Conservation (phyloP, 192 early-diverging fungal species). For the Spinellus fusiger region DNA sequence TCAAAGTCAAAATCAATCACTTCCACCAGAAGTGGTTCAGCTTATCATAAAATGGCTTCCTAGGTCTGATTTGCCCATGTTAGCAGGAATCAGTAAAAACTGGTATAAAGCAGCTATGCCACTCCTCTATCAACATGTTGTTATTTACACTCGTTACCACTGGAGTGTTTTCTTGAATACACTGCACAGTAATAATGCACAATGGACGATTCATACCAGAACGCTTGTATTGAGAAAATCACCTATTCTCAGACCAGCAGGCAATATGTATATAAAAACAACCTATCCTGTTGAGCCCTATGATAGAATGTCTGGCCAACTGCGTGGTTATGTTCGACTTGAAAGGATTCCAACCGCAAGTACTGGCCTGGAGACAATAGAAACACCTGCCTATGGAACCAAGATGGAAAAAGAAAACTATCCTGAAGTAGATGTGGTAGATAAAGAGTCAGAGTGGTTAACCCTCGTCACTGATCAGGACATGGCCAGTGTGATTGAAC, state of each 20-base stretch:
- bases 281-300: background rate
- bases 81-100: background rate
- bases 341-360: background rate
- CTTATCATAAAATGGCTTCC: slow-evolving; percentile 5
- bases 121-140: slow-evolving; percentile 7
- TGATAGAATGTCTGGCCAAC: background rate
- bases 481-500: background rate
- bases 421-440: slow-evolving; percentile 9
- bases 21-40: slow-evolving; percentile 13
- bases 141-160: slow-evolving; percentile 11
- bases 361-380: slow-evolving; percentile 11
- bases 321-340: slow-evolving; percentile 8
- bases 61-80: slow-evolving; percentile 1
- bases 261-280: background rate
- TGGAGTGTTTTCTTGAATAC: background rate
- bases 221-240: slow-evolving; percentile 10
- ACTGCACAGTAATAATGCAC: background rate
- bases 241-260: background rate
- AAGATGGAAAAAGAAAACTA: slow-evolving; percentile 6
- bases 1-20: background rate
- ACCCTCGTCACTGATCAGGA: slow-evolving; percentile 3
- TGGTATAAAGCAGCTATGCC: slow-evolving; percentile 5
- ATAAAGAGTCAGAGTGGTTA: slow-evolving; percentile 19
- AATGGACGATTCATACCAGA: background rate
- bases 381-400: background rate